Evolutionary conservation across 2,329 filamentous ascomycete species (phyloP), one percentile per base, ranked within the genome.

Genomic region (Rosellinia necatrix): DNA sequence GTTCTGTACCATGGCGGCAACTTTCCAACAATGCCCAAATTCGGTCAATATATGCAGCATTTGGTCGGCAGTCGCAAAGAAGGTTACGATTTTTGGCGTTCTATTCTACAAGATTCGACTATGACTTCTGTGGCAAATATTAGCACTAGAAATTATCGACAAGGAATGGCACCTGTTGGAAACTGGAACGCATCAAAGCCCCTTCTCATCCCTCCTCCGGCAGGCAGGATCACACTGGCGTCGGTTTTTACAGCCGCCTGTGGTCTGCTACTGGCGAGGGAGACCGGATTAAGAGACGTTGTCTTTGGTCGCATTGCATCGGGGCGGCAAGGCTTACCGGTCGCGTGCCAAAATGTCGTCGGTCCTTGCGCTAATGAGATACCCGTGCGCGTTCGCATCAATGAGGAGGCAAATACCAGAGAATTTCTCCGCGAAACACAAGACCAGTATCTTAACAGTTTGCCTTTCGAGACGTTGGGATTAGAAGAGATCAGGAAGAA

Each of bases 401-500:
- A 58, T 22, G 13, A 29, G 3, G 19, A 6, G 15, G 8, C 30
- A 32, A 51, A n/a, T 29, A 22, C 19, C 25, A 54, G 44, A 46
- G 41, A 54, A n/a, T 21, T 58, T 24, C 56, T 58, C 25, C 4
- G 6, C 8, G 10, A 54, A 22, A 32, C 51, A 17, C 56, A 58
- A 34, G 49, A 37, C 22, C 56, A 58, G 35, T 58, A 54, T 32
- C 12, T 58, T 29, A 42, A 49, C 41, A 58, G 56, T 35, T 32
- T 58, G 38, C 49, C 49, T 15, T 58, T 58, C 29, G 56, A 58
- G 41, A 58, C 50, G 3, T 44, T 58, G 15, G 56, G 51, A 24
- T 54, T 58, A 29, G 56, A 58, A 21, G 56, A 58, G 34, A 41
- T 58, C 56, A 58, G 34, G 35, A 25, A 58, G 2, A 40, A 58